Base-by-base conservation (phyloP, 352 stramenopile species). In the Pythium aristosporum region DNA sequence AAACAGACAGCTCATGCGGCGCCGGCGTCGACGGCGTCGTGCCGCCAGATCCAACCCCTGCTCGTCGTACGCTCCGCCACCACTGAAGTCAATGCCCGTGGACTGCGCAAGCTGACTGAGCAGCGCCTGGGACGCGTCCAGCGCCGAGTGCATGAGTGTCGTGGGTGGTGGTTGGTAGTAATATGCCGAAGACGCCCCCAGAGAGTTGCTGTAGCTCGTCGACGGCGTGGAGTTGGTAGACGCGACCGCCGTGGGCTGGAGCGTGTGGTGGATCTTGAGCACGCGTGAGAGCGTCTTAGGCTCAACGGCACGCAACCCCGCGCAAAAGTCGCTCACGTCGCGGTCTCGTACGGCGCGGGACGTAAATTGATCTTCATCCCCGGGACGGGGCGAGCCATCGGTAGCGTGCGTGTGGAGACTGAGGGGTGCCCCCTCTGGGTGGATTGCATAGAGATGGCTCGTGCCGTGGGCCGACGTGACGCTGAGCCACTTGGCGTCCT, bases 401-500 rank as follows among this genome's bases (percentile, higher is more conserved):
- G 64, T 91, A 16, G 68, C 72, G 69, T 95, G 85, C 8, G 81
- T 89, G 37, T 94, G 82, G 44, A 79, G 73, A 50, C 77, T 81
- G n/a, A 95, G 79, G 1, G 77, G 71, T 2, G 65, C 73, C 41
- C 87, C 87, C 61, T 95, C 82, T 0, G 85, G 85, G 49, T 91
- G 81, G 16, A 94, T 76, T 20, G 82, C 82, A 49, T 93, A 96
- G 13, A 96, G 59, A 63, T 96, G 88, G 42, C 85, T 95, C 6
- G 88, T 96, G 44, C 88, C 88, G 41, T 92, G 86, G 2, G 82
- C 75, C 43, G 88, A 94, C 28, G 88, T 95, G 44, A 93, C 83
- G 61, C 79, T 92, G 56, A 95, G 76, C 88, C 88, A 96, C 68
- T 94, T 94, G 39, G 80, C 70, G 59, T 96, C 85, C 32, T 88